Percentiles rank a stretch among this genome's conserved stretches.
These are phyloP conservation scores for Eutrema heterophyllum DNA, from an alignment of 345 rosid species.

Conservation along the genomic window DNA sequence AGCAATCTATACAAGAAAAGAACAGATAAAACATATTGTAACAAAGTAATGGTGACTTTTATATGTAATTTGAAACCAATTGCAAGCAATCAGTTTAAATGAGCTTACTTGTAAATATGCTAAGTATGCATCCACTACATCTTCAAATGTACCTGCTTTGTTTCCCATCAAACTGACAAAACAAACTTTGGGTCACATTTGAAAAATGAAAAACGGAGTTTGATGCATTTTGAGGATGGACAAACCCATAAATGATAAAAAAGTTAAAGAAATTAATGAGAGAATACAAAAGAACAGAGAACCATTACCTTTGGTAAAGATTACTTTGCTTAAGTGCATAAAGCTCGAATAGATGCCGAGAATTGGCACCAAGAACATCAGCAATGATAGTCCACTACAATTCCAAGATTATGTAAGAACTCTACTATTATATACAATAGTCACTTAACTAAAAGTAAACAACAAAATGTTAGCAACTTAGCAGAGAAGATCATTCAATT, in stretches of 20 bases:
- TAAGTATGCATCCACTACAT: constrained; percentile 84
- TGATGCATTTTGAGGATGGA: background rate
- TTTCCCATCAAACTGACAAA: constrained; percentile 59
- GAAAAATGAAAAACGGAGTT: background rate
- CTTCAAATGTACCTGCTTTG: constrained; percentile 70
- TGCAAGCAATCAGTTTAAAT: constrained; percentile 8
- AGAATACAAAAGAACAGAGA: background rate
- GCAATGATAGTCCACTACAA: constrained; percentile 76
- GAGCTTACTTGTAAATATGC: constrained; percentile 74
- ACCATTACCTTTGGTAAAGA: constrained; percentile 61
- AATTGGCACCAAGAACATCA: constrained; percentile 87
- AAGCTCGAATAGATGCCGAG: constrained; percentile 93
- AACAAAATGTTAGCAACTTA: too few relatives aligned
- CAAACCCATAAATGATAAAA: background rate
- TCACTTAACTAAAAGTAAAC: background rate
- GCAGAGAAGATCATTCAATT: background rate
- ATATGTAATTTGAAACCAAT: background rate
- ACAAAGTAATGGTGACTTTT: background rate
- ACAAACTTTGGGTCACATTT: constrained; percentile 9
- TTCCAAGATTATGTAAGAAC: constrained; percentile 20
- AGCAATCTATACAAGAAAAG: constrained; percentile 42
- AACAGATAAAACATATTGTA: background rate
- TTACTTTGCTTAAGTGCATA: constrained; percentile 86
- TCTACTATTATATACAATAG: background rate
- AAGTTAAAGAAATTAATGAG: background rate